Evolutionary conservation across 169 alveolate species (phyloP), one percentile per base, ranked within the genome.

Genomic region (Plasmodium vivax): DNA sequence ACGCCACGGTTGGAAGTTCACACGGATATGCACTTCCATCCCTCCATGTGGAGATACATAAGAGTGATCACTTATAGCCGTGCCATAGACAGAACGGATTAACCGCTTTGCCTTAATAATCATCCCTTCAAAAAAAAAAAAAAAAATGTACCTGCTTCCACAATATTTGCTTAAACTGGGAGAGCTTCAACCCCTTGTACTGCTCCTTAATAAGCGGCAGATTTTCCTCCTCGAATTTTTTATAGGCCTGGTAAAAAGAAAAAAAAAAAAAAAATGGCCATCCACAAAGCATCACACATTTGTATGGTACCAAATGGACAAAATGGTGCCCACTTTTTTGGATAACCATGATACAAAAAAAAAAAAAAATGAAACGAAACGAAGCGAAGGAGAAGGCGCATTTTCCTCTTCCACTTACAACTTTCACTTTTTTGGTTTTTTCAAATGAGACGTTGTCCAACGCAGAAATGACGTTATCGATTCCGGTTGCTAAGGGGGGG

Each of bases 111-210:
- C 2, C 56, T 3, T 45, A 45, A 45, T 62, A 62, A 62, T 19
- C 3, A 14, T n/a, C 75, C 19, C 34, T 62, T 16, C 34, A 62
- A 62, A 19, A 62, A 62, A 62, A 62, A n/a, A 62, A 62, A 16
- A 58, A 58, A 58, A 58, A 58, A 58, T 32, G 74, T 94, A 96
- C 98, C 93, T 92, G 95, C 83, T 96, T 96, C 96, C 94, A 95
- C 9, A 96, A 88, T 92, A 96, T 96, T 75, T 96, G 97, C 94
- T 96, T 96, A 90, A 92, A 96, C 88, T 96, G 98, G 19, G 98
- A 96, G 62, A 92, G 81, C 74, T 96, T 96, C 43, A 96, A 92
- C 38, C 95, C 95, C 36, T 96, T 96, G 83, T 96, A 91, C 91
- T 96, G 95, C 32, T 62, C 95, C 93, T 95, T 95, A 58, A 96